These are phyloP conservation scores for Schizophyllum amplum DNA, from an alignment of 1,284 basidiomycete genomes.

Conservation along the genomic window DNA sequence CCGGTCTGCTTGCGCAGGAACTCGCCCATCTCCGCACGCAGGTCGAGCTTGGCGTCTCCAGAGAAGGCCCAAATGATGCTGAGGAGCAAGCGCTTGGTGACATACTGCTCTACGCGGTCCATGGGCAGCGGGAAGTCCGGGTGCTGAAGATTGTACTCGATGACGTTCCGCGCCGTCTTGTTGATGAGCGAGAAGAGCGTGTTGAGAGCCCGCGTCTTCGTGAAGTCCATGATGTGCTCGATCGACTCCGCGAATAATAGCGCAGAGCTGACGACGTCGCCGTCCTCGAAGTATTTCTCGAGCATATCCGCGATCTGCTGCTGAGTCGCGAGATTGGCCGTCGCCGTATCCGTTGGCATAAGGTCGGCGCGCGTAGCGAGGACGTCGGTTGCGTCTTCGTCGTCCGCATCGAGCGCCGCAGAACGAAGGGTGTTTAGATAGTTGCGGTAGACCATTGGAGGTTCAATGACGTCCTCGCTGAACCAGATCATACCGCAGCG, in stretches of 20 bases:
- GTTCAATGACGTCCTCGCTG: conserved; percentile 90
- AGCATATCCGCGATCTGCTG: conserved; percentile 72
- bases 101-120: conserved; percentile 87
- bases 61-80: conserved; percentile 98
- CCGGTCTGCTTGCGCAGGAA: conserved; percentile 82
- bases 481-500: conserved; percentile 99
- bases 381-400: conserved; percentile 71
- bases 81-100: conserved; percentile 85
- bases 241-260: conserved; percentile 75
- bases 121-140: conserved; percentile 85
- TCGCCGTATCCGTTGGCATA: conserved; percentile 39
- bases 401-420: conserved; percentile 82
- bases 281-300: conserved; percentile 76
- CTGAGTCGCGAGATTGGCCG: conserved; percentile 70
- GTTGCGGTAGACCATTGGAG: conserved; percentile 87
- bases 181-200: conserved; percentile 97
- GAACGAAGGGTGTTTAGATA: conserved; percentile 78
- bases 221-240: conserved; percentile 99
- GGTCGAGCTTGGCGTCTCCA: conserved; percentile 88
- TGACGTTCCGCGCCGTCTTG: conserved; percentile 89
- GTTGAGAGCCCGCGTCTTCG: conserved; percentile 81
- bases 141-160: conserved; percentile 94
- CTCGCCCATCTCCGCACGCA: conserved; percentile 87
- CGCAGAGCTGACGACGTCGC: conserved; percentile 76
- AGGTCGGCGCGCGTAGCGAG: conserved; percentile 52